phyloP scores from a whole-genome alignment of 495 filamentous ascomycete species.

The Rhizodiscina lignyota region DNA sequence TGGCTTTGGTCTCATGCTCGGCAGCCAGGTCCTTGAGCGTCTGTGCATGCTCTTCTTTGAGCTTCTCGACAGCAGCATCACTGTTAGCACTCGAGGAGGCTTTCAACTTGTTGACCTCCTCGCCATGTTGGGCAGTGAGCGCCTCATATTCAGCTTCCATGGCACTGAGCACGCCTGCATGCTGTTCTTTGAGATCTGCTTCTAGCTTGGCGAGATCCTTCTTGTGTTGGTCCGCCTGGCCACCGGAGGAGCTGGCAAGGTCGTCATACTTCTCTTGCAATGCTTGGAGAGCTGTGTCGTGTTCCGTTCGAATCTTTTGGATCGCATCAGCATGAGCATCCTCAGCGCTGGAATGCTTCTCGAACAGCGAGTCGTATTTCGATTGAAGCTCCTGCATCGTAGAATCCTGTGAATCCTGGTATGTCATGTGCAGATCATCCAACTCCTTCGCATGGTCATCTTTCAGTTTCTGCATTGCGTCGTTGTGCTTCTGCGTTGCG shows the following conservation, averaged over 20 bases:
- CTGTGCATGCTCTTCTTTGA: not conserved
- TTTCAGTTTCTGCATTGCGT: not conserved
- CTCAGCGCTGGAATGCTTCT: not conserved
- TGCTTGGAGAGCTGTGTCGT: not conserved
- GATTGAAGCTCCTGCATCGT: not conserved
- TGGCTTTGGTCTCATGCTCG: not conserved
- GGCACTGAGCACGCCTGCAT: not conserved
- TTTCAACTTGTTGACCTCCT: not conserved
- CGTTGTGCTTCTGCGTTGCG: not conserved
- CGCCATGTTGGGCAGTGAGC: not conserved
- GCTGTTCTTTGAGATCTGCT: not conserved
- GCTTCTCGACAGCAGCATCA: not conserved
- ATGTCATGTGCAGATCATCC: not conserved
- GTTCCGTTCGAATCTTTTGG: not conserved
- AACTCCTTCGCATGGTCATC: not conserved
- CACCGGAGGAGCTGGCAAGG: not conserved
- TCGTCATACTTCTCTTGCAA: too few species aligned
- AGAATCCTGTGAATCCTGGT: not conserved
- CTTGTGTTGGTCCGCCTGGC: not conserved
- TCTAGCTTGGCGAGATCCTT: not conserved
- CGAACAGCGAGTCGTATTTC: not conserved
- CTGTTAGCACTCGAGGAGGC: not conserved
- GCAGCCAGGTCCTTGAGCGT: not conserved
- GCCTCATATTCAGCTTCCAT: not conserved
- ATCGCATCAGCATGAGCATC: not conserved